A percentile compares a stretch with the other conserved stretches of the same genome.
Evolutionary conservation across 2,329 filamentous ascomycete species (phyloP).

Genomic region (Phyllosticta citrichinensis): DNA sequence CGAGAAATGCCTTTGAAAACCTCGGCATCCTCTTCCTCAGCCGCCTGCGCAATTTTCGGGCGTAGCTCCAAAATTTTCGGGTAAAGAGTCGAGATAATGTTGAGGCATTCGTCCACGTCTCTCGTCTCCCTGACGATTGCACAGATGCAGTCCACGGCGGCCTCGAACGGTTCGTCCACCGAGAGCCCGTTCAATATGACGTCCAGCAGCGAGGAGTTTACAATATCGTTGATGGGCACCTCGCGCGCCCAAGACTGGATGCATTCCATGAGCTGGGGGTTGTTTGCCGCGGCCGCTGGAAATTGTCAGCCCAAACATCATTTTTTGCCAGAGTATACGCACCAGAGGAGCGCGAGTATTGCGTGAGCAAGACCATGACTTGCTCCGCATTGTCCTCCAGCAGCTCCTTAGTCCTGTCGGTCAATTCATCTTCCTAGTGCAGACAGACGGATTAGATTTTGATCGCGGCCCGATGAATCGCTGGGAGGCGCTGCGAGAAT

Average conservation of each 20-base stretch:
- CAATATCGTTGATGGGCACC: conserved; percentile 72
- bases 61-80: conserved; percentile 68
- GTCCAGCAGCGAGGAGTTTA: conserved; percentile 75
- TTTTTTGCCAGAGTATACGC: conserved; percentile 28
- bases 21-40: conserved; percentile 73
- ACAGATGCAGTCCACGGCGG: conserved; percentile 86
- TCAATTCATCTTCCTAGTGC: conserved; percentile 86
- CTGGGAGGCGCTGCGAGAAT: conserved; percentile 28
- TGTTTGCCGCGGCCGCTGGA: conserved; percentile 66
- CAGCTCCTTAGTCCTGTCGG: conserved; percentile 74
- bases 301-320: neutral
- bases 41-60: conserved; percentile 64
- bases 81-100: conserved; percentile 72
- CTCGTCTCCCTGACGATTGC: conserved; percentile 84
- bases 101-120: conserved; percentile 83
- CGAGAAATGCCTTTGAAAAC: conserved; percentile 80
- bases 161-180: conserved; percentile 68
- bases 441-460: conserved; percentile 31
- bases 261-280: conserved; percentile 86
- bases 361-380: conserved; percentile 77
- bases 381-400: conserved; percentile 82
- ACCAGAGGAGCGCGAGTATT: conserved; percentile 89
- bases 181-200: conserved; percentile 69
- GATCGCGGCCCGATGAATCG: conserved; percentile 24
- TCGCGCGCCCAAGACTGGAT: conserved; percentile 95